Conservation (phyloP, 106 monocot genomes). For the Narthecium ossifragum region DNA sequence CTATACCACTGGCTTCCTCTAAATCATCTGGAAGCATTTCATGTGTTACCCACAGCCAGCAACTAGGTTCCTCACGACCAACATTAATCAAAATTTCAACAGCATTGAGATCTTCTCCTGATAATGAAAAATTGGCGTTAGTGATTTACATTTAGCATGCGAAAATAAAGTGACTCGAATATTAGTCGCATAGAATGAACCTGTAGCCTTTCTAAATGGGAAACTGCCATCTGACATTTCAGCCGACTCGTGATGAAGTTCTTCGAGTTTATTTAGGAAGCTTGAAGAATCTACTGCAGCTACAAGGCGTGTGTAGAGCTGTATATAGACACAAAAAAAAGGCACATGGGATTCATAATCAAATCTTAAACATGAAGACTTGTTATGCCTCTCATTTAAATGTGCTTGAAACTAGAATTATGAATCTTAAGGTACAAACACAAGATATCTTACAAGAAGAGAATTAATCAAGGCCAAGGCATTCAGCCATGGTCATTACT, state of each 20-base stretch:
- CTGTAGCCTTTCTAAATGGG: constrained; percentile 12
- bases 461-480: no score
- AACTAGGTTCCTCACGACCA: constrained; percentile 40
- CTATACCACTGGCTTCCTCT: constrained; percentile 82
- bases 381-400: no score
- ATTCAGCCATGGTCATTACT: no score
- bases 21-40: constrained; percentile 33
- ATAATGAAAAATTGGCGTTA: constrained; percentile 9
- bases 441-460: no score
- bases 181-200: background rate
- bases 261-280: constrained; percentile 53
- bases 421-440: no score
- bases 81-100: constrained; percentile 33
- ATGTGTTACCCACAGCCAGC: constrained; percentile 74
- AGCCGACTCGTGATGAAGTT: constrained; percentile 34
- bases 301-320: constrained; percentile 65
- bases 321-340: constrained; percentile 12
- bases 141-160: no score
- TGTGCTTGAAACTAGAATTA: no score
- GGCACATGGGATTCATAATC: no score
- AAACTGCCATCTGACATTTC: constrained; percentile 15
- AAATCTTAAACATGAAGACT: background rate
- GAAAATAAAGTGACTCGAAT: background rate
- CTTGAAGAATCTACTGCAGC: constrained; percentile 51
- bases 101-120: constrained; percentile 21